Base-by-base conservation (phyloP, 2,329 filamentous ascomycete species). In the Emericellopsis cladophorae region DNA sequence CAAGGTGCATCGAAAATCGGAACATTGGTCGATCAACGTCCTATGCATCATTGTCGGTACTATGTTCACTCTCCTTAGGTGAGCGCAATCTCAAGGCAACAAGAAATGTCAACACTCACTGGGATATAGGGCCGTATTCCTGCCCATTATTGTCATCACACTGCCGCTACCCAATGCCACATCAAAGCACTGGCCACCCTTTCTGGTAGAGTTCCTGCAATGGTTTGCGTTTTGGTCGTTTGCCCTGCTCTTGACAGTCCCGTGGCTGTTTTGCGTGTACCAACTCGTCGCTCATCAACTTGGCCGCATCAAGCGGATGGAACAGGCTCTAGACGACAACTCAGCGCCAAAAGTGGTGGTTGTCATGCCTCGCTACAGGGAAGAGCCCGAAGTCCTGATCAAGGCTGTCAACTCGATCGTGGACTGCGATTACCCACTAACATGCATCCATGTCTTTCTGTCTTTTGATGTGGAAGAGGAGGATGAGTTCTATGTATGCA, bases 191-290 rank as follows among this genome's bases (percentile, higher is more conserved):
- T 93, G 90, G 63, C 89, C 90, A 0, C 42, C 57, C 3, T 41
- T 59, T 2, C 75, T 92, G 68, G 82, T 92, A 33, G 61, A 57
- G 2, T 70, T 84, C 37, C 70, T 96, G 12, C 89, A 95, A 56
- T 93, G 87, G 84, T 95, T 96, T 54, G 89, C 88, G 4, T 96
- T 96, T 59, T 95, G 86, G 81, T 80, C 83, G 23, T 96, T 96
- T 50, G 82, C 89, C 1, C 76, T 78, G 47, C 76, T 96, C 9
- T 66, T 98, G 43, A 87, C 84, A 1, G 70, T 95, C 2, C 92
- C 92, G 0, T 95, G 88, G 87, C 72, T 95, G 4, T 84, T 95
- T 54, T 95, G 89, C 59, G 75, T 96, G 42, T 95, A 93, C 55
- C 84, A 93, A 53, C 74, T 95, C 5, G 84, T 94, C 42, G 94